Evolutionary conservation across 805 yeast species (phyloP).

Genomic region (Candida ovalis): DNA sequence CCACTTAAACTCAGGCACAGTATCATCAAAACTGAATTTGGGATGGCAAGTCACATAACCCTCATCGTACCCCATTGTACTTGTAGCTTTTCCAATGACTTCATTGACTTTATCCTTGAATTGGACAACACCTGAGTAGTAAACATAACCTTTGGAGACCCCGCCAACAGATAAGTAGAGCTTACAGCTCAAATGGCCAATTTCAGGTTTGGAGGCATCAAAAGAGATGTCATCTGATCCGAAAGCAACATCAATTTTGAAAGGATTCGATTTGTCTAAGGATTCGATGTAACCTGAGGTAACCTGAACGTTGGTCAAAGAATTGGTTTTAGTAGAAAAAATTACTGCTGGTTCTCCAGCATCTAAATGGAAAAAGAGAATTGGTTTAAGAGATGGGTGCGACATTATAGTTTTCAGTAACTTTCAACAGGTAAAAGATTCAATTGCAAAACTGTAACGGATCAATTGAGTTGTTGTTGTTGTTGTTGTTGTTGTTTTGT

Average conservation of each 20-base stretch:
- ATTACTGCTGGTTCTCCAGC: conserved; percentile 31
- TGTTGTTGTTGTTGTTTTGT: no score
- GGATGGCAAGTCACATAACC: conserved; percentile 50
- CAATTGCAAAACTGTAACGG: no score
- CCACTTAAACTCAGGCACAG: conserved; percentile 48
- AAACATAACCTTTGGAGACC: conserved; percentile 37
- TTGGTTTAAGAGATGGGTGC: conserved; percentile 32
- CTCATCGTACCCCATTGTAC: conserved; percentile 38
- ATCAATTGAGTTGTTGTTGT: no score
- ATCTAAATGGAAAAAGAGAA: conserved; percentile 34
- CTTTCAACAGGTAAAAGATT: background rate
- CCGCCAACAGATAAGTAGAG: conserved; percentile 34
- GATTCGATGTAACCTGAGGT: conserved; percentile 36
- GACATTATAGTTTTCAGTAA: no score
- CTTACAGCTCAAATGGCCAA: conserved; percentile 43
- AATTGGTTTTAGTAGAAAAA: conserved; percentile 24
- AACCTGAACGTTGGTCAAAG: conserved; percentile 30
- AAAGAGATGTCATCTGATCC: conserved; percentile 51
- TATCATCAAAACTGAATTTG: conserved; percentile 38
- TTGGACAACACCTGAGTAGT: conserved; percentile 48
- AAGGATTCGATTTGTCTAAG: conserved; percentile 34
- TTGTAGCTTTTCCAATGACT: conserved; percentile 33
- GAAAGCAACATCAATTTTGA: conserved; percentile 32
- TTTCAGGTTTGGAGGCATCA: conserved; percentile 23
- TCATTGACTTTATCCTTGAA: conserved; percentile 33